phyloP scores from a whole-genome alignment of 352 stramenopile genomes.

The Aphanomyces invadans region DNA sequence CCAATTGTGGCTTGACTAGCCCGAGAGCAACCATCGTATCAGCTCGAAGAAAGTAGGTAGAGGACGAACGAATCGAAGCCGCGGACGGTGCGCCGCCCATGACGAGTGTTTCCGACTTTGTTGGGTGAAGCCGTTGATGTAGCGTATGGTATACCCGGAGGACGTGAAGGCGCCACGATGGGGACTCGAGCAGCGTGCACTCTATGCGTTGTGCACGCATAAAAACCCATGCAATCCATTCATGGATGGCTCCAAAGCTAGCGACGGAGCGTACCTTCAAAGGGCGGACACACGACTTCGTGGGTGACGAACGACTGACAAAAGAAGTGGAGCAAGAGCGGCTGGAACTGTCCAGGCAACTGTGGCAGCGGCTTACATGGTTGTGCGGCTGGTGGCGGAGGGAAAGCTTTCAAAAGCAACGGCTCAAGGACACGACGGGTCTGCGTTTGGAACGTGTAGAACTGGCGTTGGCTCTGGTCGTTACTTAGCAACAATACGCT shows the following conservation, averaged over 20 bases:
- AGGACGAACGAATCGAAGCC: not conserved
- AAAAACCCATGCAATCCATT: not conserved
- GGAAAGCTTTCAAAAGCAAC: not conserved
- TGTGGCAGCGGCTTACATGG: not conserved
- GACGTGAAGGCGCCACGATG: not conserved
- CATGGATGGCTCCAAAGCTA: not conserved
- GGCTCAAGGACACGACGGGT: not conserved
- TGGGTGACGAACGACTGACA: not conserved
- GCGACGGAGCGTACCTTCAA: not conserved
- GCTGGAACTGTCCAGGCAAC: not conserved
- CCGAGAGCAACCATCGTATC: not conserved
- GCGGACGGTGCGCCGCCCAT: not conserved
- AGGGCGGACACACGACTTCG: not conserved
- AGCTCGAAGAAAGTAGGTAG: not conserved
- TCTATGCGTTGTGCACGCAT: not conserved
- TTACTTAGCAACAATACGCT: constrained; percentile 60
- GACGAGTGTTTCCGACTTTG: not conserved
- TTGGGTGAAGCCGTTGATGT: not conserved
- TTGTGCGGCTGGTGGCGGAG: not conserved
- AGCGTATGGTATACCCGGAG: not conserved
- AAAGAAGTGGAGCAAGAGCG: not conserved
- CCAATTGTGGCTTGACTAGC: not conserved
- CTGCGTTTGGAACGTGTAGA: constrained; percentile 49
- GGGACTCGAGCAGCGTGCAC: not conserved
- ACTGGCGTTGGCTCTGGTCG: constrained; percentile 55